Base-by-base conservation (phyloP, 2,329 filamentous ascomycete genomes). In the Colletotrichum scovillei region DNA sequence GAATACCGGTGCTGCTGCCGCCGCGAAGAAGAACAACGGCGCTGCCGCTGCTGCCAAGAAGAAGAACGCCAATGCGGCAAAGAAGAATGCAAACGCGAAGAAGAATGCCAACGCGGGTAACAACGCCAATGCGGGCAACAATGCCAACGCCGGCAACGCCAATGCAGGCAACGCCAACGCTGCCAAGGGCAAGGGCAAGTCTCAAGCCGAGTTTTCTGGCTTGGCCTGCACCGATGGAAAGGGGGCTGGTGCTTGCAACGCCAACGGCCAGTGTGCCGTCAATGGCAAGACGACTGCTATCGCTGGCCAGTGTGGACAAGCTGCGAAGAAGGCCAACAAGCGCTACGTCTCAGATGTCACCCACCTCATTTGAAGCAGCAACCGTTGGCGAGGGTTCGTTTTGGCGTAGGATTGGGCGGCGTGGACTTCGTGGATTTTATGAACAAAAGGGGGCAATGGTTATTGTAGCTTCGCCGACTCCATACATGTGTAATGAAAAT, bases 271-370 rank as follows among this genome's bases (percentile, higher is more conserved):
- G 22, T 73, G 71, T 22, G 56, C 67, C 9, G 67, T 73, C 56
- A 71, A 73, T 30, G 71, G 71, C 46, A 71, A 73, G 71, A 71
- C 71, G 3, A 46, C 56, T 7, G n/a, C 24, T n/a, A 71, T 73
- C 26, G 67, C 67, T 4, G 71, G 71, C 9, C 71, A 73, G 62
- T 73, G 71, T 24, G 71, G 71, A 26, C 56, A 49, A 5, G 62
- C 46, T 11, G 62, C 62, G 11, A 59, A 59, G 60, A 70, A 72
- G 69, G 42, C 58, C n/a, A 62, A 38, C 59, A 70, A 56, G 55
- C 59, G 66, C 11, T 64, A 42, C 19, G 59, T 60, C 24, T 58
- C 53, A 8, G 46, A 59, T 19, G 5, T 59, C 16, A 35, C 60
- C 26, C 32, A 62, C 7, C 12, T 42, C 19, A 38, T 58, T 55